These are phyloP conservation scores for Blastocystis sp. DNA, from an alignment of 352 stramenopile genomes.

Conservation along the genomic window DNA sequence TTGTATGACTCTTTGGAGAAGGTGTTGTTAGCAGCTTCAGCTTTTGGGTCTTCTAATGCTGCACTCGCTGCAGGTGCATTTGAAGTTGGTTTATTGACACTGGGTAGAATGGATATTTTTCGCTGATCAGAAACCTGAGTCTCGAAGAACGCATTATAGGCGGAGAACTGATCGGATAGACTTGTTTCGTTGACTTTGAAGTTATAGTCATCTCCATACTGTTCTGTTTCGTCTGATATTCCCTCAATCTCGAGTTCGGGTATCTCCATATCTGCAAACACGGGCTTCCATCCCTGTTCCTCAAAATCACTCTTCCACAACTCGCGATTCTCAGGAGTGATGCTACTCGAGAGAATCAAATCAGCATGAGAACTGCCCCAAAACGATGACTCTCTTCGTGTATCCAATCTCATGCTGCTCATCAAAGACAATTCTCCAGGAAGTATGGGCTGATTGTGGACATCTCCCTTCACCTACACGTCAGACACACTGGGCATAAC, in stretches of 20 bases:
- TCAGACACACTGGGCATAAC: too few species aligned
- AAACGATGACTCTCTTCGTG: not conserved
- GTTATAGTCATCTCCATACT: not conserved
- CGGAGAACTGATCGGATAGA: not conserved
- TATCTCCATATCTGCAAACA: not conserved
- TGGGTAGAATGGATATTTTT: too few species aligned
- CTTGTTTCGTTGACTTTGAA: not conserved
- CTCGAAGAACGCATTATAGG: not conserved
- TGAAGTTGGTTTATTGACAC: too few species aligned
- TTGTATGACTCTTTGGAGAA: not conserved
- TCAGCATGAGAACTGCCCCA: not conserved
- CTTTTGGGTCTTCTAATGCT: not conserved
- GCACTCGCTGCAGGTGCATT: not conserved
- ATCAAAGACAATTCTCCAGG: conserved; percentile 4
- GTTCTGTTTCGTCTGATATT: not conserved
- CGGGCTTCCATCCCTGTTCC: not conserved
- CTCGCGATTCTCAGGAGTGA: not conserved
- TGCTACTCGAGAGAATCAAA: not conserved
- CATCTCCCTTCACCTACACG: not conserved
- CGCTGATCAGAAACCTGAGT: not conserved
- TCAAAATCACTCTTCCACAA: not conserved
- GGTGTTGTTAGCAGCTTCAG: not conserved
- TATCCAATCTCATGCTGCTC: not conserved
- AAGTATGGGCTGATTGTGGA: conserved; percentile 43
- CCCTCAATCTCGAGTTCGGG: not conserved